Evolutionary conservation across 768 basidiomycete species (phyloP).

Genomic region (Mycena kentingensis): DNA sequence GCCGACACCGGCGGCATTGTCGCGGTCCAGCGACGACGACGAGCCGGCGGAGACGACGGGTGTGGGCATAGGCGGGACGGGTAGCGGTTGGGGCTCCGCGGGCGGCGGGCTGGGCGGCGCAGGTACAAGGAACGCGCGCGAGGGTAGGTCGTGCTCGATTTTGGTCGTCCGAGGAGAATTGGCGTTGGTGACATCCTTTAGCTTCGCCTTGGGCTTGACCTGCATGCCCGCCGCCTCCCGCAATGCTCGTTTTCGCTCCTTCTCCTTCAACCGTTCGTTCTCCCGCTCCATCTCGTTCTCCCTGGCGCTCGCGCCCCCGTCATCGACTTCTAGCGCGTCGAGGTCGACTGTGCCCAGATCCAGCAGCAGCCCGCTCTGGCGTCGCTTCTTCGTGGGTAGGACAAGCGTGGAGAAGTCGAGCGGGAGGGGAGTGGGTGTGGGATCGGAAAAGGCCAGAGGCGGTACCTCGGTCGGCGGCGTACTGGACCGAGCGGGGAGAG

Average conservation of each 20-base stretch:
- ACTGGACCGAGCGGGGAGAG: conserved; percentile 17
- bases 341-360: conserved; percentile 35
- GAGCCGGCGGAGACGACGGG: conserved; percentile 15
- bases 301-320: too few species aligned
- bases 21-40: conserved; percentile 13
- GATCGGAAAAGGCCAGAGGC: neutral
- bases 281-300: conserved; percentile 44
- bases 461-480: conserved; percentile 15
- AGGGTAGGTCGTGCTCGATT: conserved; percentile 4
- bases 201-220: conserved; percentile 44
- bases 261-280: conserved; percentile 47
- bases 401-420: conserved; percentile 16
- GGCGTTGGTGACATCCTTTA: conserved; percentile 59
- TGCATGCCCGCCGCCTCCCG: conserved; percentile 34
- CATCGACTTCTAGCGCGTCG: conserved; percentile 13
- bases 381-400: conserved; percentile 36
- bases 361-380: conserved; percentile 47
- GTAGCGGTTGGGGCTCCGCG: conserved; percentile 24
- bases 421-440: neutral
- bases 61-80: neutral
- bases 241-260: conserved; percentile 30
- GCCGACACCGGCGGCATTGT: neutral
- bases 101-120: conserved; percentile 25
- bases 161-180: conserved; percentile 46
- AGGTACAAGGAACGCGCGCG: conserved; percentile 27